phyloP scores from a whole-genome alignment of 2,329 filamentous ascomycete species.

The Lachnellula willkommii region DNA sequence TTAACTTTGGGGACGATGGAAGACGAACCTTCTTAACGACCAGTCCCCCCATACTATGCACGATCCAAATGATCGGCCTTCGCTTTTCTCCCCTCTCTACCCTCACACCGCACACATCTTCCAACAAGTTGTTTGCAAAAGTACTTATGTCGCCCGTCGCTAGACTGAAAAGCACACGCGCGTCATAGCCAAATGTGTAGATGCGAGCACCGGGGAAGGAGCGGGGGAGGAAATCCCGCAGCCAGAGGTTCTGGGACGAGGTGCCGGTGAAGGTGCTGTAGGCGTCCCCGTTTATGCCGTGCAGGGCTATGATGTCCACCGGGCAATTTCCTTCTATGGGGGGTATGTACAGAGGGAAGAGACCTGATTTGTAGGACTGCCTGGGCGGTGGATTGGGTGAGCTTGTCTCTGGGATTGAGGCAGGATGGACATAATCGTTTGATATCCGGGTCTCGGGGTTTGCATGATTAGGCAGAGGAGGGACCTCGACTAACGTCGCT shows the following conservation, averaged over 20 bases:
- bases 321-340: neutral
- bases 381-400: neutral
- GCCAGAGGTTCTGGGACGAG: conserved; percentile 4
- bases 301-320: conserved; percentile 7
- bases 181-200: conserved; percentile 17
- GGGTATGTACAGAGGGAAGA: conserved; percentile 3
- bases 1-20: neutral
- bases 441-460: neutral
- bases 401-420: neutral
- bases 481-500: neutral
- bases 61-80: conserved; percentile 11
- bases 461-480: neutral
- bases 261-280: conserved; percentile 11
- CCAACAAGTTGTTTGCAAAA: conserved; percentile 9
- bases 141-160: conserved; percentile 8
- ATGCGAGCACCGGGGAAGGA: conserved; percentile 12
- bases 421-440: neutral
- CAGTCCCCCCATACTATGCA: conserved; percentile 14
- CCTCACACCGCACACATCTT: conserved; percentile 5
- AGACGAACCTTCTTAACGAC: conserved; percentile 9
- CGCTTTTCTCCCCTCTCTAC: neutral
- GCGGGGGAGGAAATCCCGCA: conserved; percentile 12
- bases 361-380: neutral
- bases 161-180: conserved; percentile 5
- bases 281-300: conserved; percentile 7